Conservation (phyloP, 768 basidiomycete genomes). For the Amanita muscaria region DNA sequence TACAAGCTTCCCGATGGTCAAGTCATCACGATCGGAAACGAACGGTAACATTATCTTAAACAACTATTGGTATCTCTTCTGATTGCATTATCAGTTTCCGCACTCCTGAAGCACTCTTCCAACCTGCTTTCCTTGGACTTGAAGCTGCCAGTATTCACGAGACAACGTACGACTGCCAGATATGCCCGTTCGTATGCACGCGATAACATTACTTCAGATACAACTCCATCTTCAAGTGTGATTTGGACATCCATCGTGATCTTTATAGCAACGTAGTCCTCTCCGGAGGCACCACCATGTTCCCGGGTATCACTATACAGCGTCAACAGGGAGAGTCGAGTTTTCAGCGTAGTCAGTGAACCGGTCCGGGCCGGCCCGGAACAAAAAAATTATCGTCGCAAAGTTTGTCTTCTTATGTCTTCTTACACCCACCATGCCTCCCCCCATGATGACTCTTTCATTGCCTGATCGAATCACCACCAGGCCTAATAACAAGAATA, state of each 20-base stretch:
- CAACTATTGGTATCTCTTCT: conserved; percentile 35
- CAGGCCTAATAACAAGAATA: background rate
- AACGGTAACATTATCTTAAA: conserved; percentile 50
- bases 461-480: background rate
- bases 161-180: conserved; percentile 53
- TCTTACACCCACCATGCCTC: background rate
- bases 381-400: too few relatives aligned
- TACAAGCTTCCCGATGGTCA: conserved; percentile 92
- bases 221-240: conserved; percentile 84
- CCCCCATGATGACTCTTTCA: background rate
- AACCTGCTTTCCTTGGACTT: conserved; percentile 82
- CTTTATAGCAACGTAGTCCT: conserved; percentile 78
- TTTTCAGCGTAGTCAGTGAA: too few relatives aligned
- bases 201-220: conserved; percentile 34
- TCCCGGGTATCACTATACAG: conserved; percentile 91
- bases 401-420: too few relatives aligned
- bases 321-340: too few relatives aligned
- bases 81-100: conserved; percentile 70
- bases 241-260: conserved; percentile 78
- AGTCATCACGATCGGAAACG: conserved; percentile 91
- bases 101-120: conserved; percentile 90
- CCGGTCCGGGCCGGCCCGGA: too few relatives aligned
- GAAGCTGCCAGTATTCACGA: conserved; percentile 91
- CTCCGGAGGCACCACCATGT: conserved; percentile 91
- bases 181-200: background rate